Evolutionary conservation across 805 yeast species (phyloP).

Genomic region (Cyberlindnera petersonii): DNA sequence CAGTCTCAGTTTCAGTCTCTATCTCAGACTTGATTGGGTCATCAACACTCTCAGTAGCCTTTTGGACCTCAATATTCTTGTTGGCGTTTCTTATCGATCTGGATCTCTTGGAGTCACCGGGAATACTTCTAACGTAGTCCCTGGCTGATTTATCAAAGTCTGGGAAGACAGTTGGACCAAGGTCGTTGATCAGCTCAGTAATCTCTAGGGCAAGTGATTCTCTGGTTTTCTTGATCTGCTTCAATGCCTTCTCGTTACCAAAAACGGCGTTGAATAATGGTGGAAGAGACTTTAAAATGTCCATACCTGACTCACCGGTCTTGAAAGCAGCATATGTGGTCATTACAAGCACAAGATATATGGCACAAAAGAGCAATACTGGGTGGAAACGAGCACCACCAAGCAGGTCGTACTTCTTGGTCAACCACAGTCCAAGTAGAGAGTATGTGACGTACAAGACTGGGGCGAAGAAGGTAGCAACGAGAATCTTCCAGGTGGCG

Average conservation of each 20-base stretch:
- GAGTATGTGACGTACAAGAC: constrained; percentile 77
- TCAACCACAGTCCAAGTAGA: constrained; percentile 34
- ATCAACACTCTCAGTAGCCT: neutral
- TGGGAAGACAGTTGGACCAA: constrained; percentile 86
- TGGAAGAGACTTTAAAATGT: constrained; percentile 71
- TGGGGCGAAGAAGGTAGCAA: constrained; percentile 83
- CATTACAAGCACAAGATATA: constrained; percentile 57
- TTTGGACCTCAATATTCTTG: too few species aligned
- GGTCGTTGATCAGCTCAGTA: constrained; percentile 72
- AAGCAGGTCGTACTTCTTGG: constrained; percentile 30
- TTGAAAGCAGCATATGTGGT: constrained; percentile 83
- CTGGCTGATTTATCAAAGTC: constrained; percentile 54
- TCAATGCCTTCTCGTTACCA: constrained; percentile 39
- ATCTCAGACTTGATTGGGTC: neutral
- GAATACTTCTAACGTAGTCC: constrained; percentile 17
- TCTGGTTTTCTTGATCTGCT: constrained; percentile 55
- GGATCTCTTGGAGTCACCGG: neutral
- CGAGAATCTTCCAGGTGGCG: constrained; percentile 93
- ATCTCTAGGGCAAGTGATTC: constrained; percentile 62
- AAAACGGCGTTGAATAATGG: constrained; percentile 53
- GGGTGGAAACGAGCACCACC: constrained; percentile 18
- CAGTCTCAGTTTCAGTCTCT: constrained; percentile 1
- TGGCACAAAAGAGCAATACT: constrained; percentile 37
- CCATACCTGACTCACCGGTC: constrained; percentile 90
- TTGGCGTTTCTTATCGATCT: too few species aligned